Base-by-base conservation (phyloP, 768 basidiomycete species). In the Suillus subalutaceus region DNA sequence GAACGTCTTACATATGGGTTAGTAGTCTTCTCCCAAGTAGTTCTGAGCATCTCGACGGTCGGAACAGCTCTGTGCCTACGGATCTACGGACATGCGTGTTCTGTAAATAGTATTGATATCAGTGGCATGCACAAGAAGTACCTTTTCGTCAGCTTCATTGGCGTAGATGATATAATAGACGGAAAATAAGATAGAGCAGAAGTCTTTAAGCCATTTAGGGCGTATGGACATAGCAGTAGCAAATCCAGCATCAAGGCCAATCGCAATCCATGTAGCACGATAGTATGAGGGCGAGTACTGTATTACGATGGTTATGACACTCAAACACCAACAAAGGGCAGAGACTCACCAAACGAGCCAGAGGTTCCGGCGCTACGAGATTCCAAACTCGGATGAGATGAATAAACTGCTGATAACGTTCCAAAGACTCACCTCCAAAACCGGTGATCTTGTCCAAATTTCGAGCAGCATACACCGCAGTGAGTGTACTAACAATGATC, bases 161-260 rank as follows among this genome's bases (percentile, higher is more conserved):
- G 96, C 92, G n/a, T 77, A 90, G 12, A 91, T 75, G 30, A 98
- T 90, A 77, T 99, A 99, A 80, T 98, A 99, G 2, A 84, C 80
- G 0, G 94, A 90, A 75, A 97, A 97, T 30, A 94, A 70, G 53
- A 97, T 80, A 50, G 94, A 94, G 62, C 89, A 90, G 6, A 97
- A 78, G 75, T 99, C 94, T 69, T 90, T 86, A 12, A 98, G 77
- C 95, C 94, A 97, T 74, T 91, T 94, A 4, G 94, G 93, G 16
- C 91, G 88, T 64, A 99, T 93, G 2, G 88, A 82, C 92, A 97
- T 95, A 15, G 97, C 96, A 0, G 96, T 96, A 0, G 96, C 96
- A 73, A 99, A 98, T 1, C 96, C 97, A 3, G 96, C 95, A 74
- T 99, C 97, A n/a, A 98, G 82, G 2, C 96, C 96, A 0, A 93